Evolutionary conservation across 2,329 filamentous ascomycete species (phyloP), one percentile per base, ranked within the genome.

Genomic region (Apiospora arundinis): DNA sequence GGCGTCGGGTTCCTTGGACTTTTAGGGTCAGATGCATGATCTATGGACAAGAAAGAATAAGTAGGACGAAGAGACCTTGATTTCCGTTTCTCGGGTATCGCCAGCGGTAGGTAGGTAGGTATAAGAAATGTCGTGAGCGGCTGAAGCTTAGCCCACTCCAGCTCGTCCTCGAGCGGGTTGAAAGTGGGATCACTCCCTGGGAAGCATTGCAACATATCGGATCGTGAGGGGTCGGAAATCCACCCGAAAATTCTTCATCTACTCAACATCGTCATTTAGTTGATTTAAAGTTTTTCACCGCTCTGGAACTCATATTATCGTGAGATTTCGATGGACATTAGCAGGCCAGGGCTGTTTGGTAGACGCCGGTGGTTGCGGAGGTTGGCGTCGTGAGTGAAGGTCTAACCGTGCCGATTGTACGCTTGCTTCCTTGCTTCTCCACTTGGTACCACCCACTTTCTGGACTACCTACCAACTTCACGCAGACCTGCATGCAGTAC

Each of bases 261-360:
- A 63, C 56, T 63, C 32, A 63, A 21, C 40, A 23, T 32, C n/a
- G 28, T 60, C 52, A 28, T 28, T 28, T 60, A 37, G 52, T 37
- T 18, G 52, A 11, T 3, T 60, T 32, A 37, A 60, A 21, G 11
- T 32, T 37, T 60, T 37, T 60, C 52, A 60, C 52, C 52, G 52
- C 52, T 32, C 28, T 60, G 52, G 52, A 4, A 37, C 21, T 60
- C 28, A 37, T 9, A 6, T 12, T 8, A 28, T 63, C 28, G 21
- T 63, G 28, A 63, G 21, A 63, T 63, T 63, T 63, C 8, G 56
- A 63, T 63, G 56, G 28, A 63, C 56, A 63, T 40, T 63, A 6
- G 12, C 32, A 63, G 21, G 56, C 28, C 32, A 63, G 28, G 40
- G 32, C n/a, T 9, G 28, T 21, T 21, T 21, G 28, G 28, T 25